Conservation (phyloP, 2,329 filamentous ascomycete species). For the Fusarium cicatricum region DNA sequence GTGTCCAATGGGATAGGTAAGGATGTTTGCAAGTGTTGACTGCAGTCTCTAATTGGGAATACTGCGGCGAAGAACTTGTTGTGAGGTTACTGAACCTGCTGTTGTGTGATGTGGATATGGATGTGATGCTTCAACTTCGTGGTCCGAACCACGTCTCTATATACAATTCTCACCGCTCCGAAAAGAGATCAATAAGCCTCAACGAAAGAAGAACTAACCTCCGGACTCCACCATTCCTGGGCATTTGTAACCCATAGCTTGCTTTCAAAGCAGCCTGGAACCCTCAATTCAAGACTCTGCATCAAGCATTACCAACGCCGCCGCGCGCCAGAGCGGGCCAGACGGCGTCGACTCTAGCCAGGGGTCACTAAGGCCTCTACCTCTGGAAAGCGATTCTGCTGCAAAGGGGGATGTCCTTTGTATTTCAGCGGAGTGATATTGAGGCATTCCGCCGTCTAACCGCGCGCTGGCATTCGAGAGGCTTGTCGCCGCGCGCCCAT, state of each 20-base stretch:
- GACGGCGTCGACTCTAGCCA: too few relatives aligned
- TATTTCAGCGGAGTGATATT: slow-evolving; percentile 1
- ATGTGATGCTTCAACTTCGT: background rate
- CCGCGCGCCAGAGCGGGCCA: too few relatives aligned
- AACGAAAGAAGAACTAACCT: too few relatives aligned
- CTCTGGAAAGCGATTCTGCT: too few relatives aligned
- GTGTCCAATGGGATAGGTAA: background rate
- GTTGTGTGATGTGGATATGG: background rate
- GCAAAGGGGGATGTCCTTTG: background rate
- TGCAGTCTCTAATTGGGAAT: background rate
- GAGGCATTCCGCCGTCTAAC: slow-evolving; percentile 1
- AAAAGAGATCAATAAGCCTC: too few relatives aligned
- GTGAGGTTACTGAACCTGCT: background rate
- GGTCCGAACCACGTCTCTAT: background rate
- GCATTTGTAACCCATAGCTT: background rate
- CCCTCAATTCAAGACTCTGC: background rate
- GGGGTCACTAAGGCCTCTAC: too few relatives aligned
- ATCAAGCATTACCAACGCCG: too few relatives aligned
- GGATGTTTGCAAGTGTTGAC: background rate
- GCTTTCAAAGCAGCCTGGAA: background rate
- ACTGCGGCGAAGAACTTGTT: too few relatives aligned
- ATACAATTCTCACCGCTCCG: background rate
- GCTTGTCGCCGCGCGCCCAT: background rate
- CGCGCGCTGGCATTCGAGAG: background rate
- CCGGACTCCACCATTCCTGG: too few relatives aligned